A percentile compares a stretch with the other conserved stretches of the same genome.
phyloP scores from a whole-genome alignment of 495 filamentous ascomycete genomes.

The Neurospora tetraspora region DNA sequence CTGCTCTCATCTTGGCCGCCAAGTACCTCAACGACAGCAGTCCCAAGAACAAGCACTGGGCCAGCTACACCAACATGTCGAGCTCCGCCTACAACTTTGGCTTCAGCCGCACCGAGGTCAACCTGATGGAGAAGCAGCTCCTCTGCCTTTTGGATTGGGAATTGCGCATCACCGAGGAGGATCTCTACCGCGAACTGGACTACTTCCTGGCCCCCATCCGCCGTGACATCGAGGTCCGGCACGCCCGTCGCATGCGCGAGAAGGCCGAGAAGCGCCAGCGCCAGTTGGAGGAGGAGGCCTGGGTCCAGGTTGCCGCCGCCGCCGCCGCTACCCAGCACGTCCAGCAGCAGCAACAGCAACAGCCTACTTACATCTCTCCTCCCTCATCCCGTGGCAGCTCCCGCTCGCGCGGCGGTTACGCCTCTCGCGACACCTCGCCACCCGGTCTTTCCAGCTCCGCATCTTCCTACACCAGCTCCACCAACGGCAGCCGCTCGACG shows the following conservation, averaged over 20 bases:
- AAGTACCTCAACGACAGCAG: slow-evolving; percentile 98
- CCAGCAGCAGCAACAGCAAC: not conserved
- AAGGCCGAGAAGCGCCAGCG: slow-evolving; percentile 32
- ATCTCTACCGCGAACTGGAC: slow-evolving; percentile 81
- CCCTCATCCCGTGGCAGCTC: slow-evolving; percentile 30
- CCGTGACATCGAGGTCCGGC: slow-evolving; percentile 26
- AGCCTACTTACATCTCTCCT: slow-evolving; percentile 23
- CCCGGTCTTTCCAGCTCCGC: slow-evolving; percentile 31
- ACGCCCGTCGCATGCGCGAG: slow-evolving; percentile 31
- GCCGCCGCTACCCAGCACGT: slow-evolving; percentile 4
- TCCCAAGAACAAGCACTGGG: slow-evolving; percentile 99
- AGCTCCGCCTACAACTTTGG: slow-evolving; percentile 67
- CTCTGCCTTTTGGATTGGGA: slow-evolving; percentile 93
- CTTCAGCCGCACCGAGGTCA: slow-evolving; percentile 90
- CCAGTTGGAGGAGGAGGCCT: slow-evolving; percentile 17
- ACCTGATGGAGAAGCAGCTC: slow-evolving; percentile 97
- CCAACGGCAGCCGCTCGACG: slow-evolving; percentile 33
- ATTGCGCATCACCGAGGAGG: slow-evolving; percentile 67
- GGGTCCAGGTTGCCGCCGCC: slow-evolving; percentile 11
- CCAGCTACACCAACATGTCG: slow-evolving; percentile 69
- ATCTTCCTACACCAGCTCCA: slow-evolving; percentile 33
- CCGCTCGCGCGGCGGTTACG: slow-evolving; percentile 18
- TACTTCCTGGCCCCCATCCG: slow-evolving; percentile 82
- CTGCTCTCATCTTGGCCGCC: slow-evolving; percentile 80
- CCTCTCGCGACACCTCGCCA: slow-evolving; percentile 25